A percentile compares a stretch with the other conserved stretches of the same genome.
Conservation (phyloP, 1,284 basidiomycete genomes). For the Exobasidium rhododendri region DNA sequence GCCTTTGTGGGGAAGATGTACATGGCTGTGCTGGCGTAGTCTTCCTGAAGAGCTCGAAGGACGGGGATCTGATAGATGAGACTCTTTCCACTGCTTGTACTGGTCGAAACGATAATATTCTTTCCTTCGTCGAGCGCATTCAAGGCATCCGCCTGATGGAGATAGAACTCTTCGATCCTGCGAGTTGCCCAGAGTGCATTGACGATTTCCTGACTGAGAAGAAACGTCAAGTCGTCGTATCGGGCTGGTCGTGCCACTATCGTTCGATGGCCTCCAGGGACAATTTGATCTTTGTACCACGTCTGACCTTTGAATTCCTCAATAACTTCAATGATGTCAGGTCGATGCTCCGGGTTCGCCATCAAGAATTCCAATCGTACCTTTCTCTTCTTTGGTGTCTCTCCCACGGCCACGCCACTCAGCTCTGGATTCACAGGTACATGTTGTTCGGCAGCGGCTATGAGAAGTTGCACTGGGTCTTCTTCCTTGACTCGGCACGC, state of each 20-base stretch:
- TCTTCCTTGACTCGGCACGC: conserved; percentile 41
- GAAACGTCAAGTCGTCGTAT: conserved; percentile 33
- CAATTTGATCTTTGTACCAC: conserved; percentile 54
- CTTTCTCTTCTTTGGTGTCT: conserved; percentile 42
- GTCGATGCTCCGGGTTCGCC: conserved; percentile 38
- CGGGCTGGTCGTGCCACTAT: conserved; percentile 33
- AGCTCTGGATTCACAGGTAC: conserved; percentile 42
- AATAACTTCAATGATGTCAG: conserved; percentile 37
- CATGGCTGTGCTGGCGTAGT: conserved; percentile 68
- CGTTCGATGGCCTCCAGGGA: conserved; percentile 46
- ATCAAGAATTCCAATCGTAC: conserved; percentile 43
- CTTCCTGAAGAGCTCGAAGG: conserved; percentile 66
- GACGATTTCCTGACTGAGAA: conserved; percentile 58
- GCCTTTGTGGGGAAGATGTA: conserved; percentile 93
- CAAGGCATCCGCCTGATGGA: conserved; percentile 76
- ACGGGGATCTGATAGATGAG: conserved; percentile 74
- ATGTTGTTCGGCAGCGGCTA: conserved; percentile 44
- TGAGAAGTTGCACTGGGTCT: conserved; percentile 45
- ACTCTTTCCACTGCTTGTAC: conserved; percentile 87
- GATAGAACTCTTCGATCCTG: conserved; percentile 68
- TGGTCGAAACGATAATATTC: conserved; percentile 83
- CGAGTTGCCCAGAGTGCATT: conserved; percentile 66
- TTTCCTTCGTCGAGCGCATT: conserved; percentile 64
- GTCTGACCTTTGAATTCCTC: conserved; percentile 35
- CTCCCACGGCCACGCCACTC: conserved; percentile 24